phyloP scores from a whole-genome alignment of 768 basidiomycete genomes.

The Fomitopsis serialis region DNA sequence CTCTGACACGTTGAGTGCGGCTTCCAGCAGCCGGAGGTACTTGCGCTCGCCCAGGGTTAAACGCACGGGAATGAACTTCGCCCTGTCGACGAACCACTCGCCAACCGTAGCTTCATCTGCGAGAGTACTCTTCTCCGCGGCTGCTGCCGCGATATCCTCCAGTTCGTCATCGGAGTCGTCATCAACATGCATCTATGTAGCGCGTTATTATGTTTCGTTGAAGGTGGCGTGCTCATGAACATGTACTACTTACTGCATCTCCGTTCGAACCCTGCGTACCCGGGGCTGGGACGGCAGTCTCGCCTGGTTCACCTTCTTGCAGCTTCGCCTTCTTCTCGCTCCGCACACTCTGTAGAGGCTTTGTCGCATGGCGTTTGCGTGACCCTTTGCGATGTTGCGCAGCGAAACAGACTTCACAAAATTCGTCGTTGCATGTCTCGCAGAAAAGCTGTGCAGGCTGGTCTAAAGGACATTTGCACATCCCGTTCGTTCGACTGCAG shows the following conservation, averaged over 20 bases:
- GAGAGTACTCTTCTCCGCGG: slow-evolving; percentile 20
- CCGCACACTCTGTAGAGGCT: slow-evolving; percentile 31
- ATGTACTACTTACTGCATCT: slow-evolving; percentile 26
- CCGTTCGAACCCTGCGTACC: slow-evolving; percentile 13
- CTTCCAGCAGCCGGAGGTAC: slow-evolving; percentile 78
- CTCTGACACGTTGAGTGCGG: slow-evolving; percentile 79
- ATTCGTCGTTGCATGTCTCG: slow-evolving; percentile 65
- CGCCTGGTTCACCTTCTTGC: neutral
- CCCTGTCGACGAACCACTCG: slow-evolving; percentile 82
- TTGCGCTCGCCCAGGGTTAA: slow-evolving; percentile 74
- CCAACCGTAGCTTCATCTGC: slow-evolving; percentile 55
- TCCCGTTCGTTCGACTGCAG: neutral
- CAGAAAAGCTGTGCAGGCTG: slow-evolving; percentile 77
- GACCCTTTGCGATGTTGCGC: slow-evolving; percentile 81
- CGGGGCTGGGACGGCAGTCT: neutral
- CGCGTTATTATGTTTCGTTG: neutral
- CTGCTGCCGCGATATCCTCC: slow-evolving; percentile 23
- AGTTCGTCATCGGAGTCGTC: slow-evolving; percentile 31
- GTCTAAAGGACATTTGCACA: slow-evolving; percentile 38
- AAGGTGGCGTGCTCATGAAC: neutral
- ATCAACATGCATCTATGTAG: slow-evolving; percentile 33
- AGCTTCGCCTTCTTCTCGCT: slow-evolving; percentile 15
- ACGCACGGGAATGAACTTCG: slow-evolving; percentile 78
- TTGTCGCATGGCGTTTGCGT: slow-evolving; percentile 57
- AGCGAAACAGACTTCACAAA: slow-evolving; percentile 83